Conservation (phyloP, 2,329 filamentous ascomycete genomes). For the Hortaea sp. region DNA sequence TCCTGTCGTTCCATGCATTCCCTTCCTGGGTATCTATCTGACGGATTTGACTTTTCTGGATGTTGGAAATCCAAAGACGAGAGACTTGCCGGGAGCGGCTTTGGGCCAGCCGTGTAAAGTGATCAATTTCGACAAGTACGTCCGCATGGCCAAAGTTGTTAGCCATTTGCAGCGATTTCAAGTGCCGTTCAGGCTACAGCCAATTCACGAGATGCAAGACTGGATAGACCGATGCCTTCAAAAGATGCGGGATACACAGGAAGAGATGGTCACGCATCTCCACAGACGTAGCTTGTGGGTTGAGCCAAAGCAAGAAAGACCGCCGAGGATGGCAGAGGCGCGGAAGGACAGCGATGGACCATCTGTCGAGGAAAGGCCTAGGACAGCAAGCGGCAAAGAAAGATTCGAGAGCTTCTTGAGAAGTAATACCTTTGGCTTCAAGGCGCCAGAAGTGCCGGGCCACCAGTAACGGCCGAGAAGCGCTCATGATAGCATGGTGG, state of each 20-base stretch:
- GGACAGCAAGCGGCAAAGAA: conserved; percentile 8
- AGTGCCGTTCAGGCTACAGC: conserved; percentile 74
- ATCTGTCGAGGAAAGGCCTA: conserved; percentile 10
- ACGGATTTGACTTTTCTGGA: conserved; percentile 95
- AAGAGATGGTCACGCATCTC: conserved; percentile 54
- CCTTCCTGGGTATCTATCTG: conserved; percentile 91
- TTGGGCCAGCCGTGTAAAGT: conserved; percentile 58
- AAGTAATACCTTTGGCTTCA: conserved; percentile 8
- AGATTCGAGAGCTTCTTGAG: conserved; percentile 11
- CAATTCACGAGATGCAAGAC: conserved; percentile 80
- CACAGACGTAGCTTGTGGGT: conserved; percentile 78
- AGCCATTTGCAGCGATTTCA: conserved; percentile 94
- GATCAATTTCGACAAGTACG: conserved; percentile 97
- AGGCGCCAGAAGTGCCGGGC: not conserved
- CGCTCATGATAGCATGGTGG: not conserved
- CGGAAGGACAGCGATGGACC: not conserved
- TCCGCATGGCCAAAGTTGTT: conserved; percentile 88
- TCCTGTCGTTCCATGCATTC: conserved; percentile 73
- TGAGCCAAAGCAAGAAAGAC: conserved; percentile 47
- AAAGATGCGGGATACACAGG: conserved; percentile 57
- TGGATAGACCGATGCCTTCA: conserved; percentile 80
- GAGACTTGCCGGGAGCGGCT: conserved; percentile 54
- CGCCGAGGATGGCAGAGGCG: not conserved
- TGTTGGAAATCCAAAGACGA: conserved; percentile 80
- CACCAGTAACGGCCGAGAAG: not conserved